Evolutionary conservation across 495 filamentous ascomycete species (phyloP), one percentile per base, ranked within the genome.

Genomic region (Rusavskia elegans): DNA sequence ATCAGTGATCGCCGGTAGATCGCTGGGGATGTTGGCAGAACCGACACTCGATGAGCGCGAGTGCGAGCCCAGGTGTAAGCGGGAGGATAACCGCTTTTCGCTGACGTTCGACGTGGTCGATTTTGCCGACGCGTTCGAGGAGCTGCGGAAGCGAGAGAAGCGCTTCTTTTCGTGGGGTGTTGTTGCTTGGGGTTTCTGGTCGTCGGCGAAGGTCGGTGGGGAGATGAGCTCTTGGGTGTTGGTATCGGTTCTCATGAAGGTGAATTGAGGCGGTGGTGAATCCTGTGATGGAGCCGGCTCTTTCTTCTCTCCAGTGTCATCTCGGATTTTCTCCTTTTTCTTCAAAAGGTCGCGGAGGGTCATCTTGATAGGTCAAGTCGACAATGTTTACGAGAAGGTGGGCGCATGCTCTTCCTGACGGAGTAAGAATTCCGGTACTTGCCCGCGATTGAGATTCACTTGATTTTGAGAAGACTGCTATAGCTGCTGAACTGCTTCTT

Each of bases 201-300:
- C 68, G 59, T 66, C 67, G 25, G 66, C 63, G 59, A 73, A 70
- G 52, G 63, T 66, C 13, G 87, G 82, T 17, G 84, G 82, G 32
- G 69, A 67, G 62, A 93, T 83, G 51, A 83, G 67, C 65, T 95
- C 87, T 63, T 87, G 77, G 2, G 80, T 80, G 51, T 81, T 71
- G 13, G 90, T 94, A 62, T 90, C 87, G 53, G 83, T 82, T 41
- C 89, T 80, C 55, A 93, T 73, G 71, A 97, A 85, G 53, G 74
- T 88, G 69, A 96, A 84, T 61, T 83, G 79, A 1, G 77, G 66
- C 61, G 68, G 54, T 55, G 63, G 50, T 57, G 52, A 51, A 58
- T 45, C 38, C 57, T 54, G 49, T 53, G 59, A 54, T 57, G 59
- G 55, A 64, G 64, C 55, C 57, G 60, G 37, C 57, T 50, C 45